These are phyloP conservation scores for Chrysopogon serrulatus DNA, from an alignment of 176 grass and related monocot genomes.

Conservation along the genomic window DNA sequence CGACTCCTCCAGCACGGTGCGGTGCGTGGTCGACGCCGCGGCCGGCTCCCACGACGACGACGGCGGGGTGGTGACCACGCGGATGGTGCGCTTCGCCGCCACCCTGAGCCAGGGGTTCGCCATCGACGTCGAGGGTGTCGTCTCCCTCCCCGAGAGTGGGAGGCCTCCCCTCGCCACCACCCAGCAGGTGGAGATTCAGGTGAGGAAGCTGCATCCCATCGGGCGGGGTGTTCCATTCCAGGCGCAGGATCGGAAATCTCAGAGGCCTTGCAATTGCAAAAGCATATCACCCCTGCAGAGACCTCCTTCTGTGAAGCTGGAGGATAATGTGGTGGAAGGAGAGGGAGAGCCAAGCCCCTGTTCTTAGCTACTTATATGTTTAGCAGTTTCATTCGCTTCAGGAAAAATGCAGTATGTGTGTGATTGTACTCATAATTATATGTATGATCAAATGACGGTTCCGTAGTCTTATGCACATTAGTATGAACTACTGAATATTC, in stretches of 20 bases:
- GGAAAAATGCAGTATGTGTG: too few species aligned
- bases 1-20: background rate
- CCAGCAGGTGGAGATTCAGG: background rate
- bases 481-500: too few species aligned
- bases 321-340: background rate
- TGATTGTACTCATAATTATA: too few species aligned
- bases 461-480: too few species aligned
- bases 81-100: constrained; percentile 8
- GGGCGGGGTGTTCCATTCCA: background rate
- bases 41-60: background rate
- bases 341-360: too few species aligned
- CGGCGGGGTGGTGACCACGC: background rate
- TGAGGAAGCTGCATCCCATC: background rate
- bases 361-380: too few species aligned
- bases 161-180: background rate
- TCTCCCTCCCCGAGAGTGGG: background rate
- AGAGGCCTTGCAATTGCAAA: background rate
- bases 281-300: background rate
- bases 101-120: background rate
- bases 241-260: background rate
- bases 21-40: background rate
- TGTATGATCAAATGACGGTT: too few species aligned
- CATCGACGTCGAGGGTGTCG: background rate
- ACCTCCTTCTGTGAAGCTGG: background rate
- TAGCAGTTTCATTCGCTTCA: too few species aligned